These are phyloP conservation scores for Raphanus hybrid DNA, from an alignment of 441 rosid species.

Conservation along the genomic window DNA sequence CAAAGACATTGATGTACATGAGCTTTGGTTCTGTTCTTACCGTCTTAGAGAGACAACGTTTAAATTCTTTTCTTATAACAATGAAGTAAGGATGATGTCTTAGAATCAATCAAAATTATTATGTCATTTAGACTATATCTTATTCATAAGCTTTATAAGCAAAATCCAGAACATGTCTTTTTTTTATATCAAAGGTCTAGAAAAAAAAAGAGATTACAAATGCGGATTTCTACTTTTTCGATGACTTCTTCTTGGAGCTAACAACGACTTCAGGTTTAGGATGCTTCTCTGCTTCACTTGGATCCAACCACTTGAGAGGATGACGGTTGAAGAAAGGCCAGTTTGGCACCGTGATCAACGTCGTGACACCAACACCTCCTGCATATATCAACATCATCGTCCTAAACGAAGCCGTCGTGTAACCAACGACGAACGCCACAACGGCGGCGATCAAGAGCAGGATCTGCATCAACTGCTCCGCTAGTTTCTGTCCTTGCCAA, in stretches of 20 bases:
- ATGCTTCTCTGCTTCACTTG: constrained; percentile 78
- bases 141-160: not conserved
- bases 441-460: constrained; percentile 70
- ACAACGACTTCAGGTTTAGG: constrained; percentile 69
- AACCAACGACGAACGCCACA: constrained; percentile 58
- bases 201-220: not conserved
- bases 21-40: not conserved
- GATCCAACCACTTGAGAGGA: constrained; percentile 85
- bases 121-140: not conserved
- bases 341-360: constrained; percentile 77
- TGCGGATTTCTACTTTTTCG: constrained; percentile 56
- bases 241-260: constrained; percentile 62
- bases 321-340: constrained; percentile 90
- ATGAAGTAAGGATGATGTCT: not conserved
- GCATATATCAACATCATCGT: constrained; percentile 75
- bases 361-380: constrained; percentile 71
- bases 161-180: not conserved
- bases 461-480: constrained; percentile 93
- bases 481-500: constrained; percentile 97
- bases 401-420: constrained; percentile 67
- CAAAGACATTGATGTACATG: not conserved
- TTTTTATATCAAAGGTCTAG: not conserved
- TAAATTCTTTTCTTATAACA: not conserved
- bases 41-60: not conserved
- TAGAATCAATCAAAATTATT: not conserved